Evolutionary conservation across 176 grass and related monocot genomes (phyloP).

Genomic region (Zoysia pacifica): DNA sequence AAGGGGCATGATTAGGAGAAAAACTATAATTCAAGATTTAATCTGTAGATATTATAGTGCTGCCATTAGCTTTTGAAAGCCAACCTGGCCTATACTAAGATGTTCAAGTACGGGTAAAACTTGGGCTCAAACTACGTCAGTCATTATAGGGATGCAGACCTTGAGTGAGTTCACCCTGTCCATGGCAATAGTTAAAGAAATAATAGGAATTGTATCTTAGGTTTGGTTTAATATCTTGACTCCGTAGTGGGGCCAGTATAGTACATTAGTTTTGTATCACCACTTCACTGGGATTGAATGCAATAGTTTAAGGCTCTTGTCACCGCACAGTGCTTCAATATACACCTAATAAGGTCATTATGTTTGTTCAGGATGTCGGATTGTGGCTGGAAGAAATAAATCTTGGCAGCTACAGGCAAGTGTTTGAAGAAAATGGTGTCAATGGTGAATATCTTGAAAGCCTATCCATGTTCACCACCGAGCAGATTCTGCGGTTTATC

Average conservation of each 20-base stretch:
- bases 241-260: not conserved
- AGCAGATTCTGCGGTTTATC: constrained; percentile 98
- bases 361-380: constrained; percentile 89
- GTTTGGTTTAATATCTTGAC: not conserved
- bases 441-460: constrained; percentile 96
- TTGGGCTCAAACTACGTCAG: not conserved
- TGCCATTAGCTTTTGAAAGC: not conserved
- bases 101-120: not conserved
- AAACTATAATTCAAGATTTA: not conserved
- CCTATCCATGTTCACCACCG: constrained; percentile 93
- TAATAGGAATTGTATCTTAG: not conserved
- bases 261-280: not conserved
- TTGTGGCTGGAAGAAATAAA: constrained; percentile 99
- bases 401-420: constrained; percentile 84
- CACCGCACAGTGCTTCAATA: not conserved
- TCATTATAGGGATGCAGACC: not conserved
- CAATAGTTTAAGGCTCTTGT: not conserved
- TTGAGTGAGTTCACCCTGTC: not conserved
- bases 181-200: too few species aligned
- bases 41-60: not conserved
- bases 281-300: not conserved
- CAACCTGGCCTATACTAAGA: not conserved
- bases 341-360: constrained; percentile 30
- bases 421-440: constrained; percentile 90
- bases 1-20: not conserved